phyloP scores from a whole-genome alignment of 495 filamentous ascomycete species.

The Lepraria neglecta region DNA sequence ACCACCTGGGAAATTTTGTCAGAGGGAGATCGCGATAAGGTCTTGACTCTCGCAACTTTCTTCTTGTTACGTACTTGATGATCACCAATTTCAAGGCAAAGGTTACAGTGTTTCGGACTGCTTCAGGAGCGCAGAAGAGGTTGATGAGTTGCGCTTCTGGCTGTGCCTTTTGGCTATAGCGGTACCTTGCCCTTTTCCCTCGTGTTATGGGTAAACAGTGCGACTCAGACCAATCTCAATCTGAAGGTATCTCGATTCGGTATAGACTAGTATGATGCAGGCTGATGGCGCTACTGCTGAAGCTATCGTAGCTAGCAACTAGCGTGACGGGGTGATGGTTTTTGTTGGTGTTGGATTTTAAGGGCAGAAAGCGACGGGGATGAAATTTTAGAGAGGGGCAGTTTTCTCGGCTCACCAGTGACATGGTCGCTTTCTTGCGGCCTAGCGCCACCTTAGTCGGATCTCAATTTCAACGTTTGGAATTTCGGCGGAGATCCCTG shows the following conservation, averaged over 20 bases:
- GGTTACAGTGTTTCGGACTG: slow-evolving; percentile 2
- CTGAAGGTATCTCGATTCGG: slow-evolving; percentile 19
- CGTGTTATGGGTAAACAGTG: slow-evolving; percentile 2
- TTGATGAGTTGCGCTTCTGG: neutral
- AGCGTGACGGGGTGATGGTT: slow-evolving; percentile 16
- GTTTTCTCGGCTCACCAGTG: neutral
- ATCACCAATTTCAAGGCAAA: neutral
- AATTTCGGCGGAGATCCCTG: slow-evolving; percentile 9
- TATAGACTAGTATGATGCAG: slow-evolving; percentile 14
- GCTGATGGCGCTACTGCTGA: slow-evolving; percentile 19
- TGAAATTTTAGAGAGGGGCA: neutral
- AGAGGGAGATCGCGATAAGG: slow-evolving; percentile 3
- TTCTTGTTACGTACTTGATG: slow-evolving; percentile 14
- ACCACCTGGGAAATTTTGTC: too few relatives aligned
- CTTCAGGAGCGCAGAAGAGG: neutral
- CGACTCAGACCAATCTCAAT: slow-evolving; percentile 1
- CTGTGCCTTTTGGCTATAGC: neutral
- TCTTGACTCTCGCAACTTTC: neutral
- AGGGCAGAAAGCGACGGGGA: slow-evolving; percentile 13
- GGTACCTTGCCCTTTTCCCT: neutral
- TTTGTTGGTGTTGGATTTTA: slow-evolving; percentile 17
- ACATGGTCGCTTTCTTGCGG: neutral
- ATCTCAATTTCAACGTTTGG: slow-evolving; percentile 10
- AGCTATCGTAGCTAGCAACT: slow-evolving; percentile 22
- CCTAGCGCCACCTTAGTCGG: slow-evolving; percentile 1